Base-by-base conservation (phyloP, 305 asterid species). In the Plantago lanceolata region DNA sequence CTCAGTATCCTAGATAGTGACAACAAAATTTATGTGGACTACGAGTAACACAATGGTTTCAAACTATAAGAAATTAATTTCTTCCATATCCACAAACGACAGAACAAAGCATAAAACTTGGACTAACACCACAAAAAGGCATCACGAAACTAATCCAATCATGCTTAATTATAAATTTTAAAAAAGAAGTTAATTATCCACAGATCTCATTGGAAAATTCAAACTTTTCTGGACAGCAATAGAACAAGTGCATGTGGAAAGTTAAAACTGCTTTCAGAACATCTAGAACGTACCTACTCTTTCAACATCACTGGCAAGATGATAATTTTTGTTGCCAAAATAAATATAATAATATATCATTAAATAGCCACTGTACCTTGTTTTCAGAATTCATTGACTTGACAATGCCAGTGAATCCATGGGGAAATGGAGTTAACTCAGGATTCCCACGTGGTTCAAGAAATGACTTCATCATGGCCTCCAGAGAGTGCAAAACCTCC, bases 401-500 rank as follows among this genome's bases (percentile, higher is more conserved):
- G 51, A 59, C 48, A 68, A 71, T 77, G 63, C 72, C 63, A 49
- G 73, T 48, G 48, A 63, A 73, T 76, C 65, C 76, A 74, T 29
- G 69, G 57, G 71, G 66, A 70, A 71, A 72, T 57, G 69, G 81
- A 60, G 78, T 73, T 48, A 64, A 26, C 65, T 70, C 68, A 55
- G 75, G 72, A 64, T 70, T 35, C 52, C 67, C 70, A 70, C 76
- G 75, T 71, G 70, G 60, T 72, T 79, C 87, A 51, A 67, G 55
- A 68, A 79, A 79, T 40, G 85, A 82, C 66, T 76, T 75, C 70
- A 90, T 63, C 66, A 73, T 54, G 64, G 76, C 76, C 72, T 80
- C 79, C 77, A 86, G 58, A 72, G 68, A 75, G 64, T 63, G 79
- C 75, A 93, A 60, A 73, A 87, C 78, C 76, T 85, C 85, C 80